A percentile compares a stretch with the other conserved stretches of the same genome.
Evolutionary conservation across 1,139 yeast species (phyloP).

Genomic region (Debaryomyces sp.): DNA sequence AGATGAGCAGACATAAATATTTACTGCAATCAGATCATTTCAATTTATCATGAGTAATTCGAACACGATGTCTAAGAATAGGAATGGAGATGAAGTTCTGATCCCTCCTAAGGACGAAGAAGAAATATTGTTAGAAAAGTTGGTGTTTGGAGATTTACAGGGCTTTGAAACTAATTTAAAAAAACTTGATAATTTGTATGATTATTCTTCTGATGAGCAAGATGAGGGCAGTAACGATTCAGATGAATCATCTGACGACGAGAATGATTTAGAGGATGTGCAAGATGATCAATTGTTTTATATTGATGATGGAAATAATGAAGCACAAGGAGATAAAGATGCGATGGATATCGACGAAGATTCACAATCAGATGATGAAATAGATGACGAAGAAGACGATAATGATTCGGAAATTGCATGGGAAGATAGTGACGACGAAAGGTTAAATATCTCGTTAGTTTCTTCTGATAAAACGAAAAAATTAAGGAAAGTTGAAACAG

Average conservation of each 20-base stretch:
- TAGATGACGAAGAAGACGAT: slow-evolving; percentile 32
- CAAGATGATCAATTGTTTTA: slow-evolving; percentile 67
- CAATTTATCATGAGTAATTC: background rate
- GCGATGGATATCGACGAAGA: slow-evolving; percentile 44
- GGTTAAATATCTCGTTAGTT: slow-evolving; percentile 59
- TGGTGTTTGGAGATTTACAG: slow-evolving; percentile 86
- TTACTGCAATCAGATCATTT: background rate
- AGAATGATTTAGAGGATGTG: slow-evolving; percentile 35
- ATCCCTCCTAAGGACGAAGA: slow-evolving; percentile 79
- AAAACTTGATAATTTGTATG: slow-evolving; percentile 58
- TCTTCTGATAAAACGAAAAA: slow-evolving; percentile 67
- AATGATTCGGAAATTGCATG: slow-evolving; percentile 62
- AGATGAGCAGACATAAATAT: slow-evolving; percentile 7
- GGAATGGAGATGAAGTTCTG: slow-evolving; percentile 32
- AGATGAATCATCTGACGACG: slow-evolving; percentile 16
- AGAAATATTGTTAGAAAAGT: slow-evolving; percentile 73
- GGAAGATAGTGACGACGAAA: slow-evolving; percentile 93
- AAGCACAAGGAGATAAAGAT: slow-evolving; percentile 30
- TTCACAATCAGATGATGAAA: slow-evolving; percentile 29
- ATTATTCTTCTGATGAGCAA: slow-evolving; percentile 49
- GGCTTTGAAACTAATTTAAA: slow-evolving; percentile 74
- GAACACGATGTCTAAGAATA: slow-evolving; percentile 24
- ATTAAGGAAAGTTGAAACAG: slow-evolving; percentile 65
- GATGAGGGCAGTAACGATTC: slow-evolving; percentile 23
- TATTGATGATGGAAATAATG: slow-evolving; percentile 58